Conservation (phyloP, 2,329 filamentous ascomycete genomes). For the Calonectria fujianensis region DNA sequence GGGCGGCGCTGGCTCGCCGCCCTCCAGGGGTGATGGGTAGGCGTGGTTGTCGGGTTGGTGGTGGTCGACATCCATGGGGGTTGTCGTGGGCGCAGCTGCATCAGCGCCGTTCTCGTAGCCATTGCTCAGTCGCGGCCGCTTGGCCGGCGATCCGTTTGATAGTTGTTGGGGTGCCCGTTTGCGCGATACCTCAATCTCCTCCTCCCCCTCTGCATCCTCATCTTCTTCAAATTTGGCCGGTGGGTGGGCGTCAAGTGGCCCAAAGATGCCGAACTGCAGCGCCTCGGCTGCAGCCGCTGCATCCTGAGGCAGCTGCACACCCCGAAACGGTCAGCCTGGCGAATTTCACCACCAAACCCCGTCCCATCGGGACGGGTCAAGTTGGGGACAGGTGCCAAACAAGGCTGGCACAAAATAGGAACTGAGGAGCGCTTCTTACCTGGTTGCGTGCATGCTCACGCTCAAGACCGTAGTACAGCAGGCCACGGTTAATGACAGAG, state of each 20-base stretch:
- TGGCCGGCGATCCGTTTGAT: constrained; percentile 74
- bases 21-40: constrained; percentile 79
- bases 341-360: constrained; percentile 44
- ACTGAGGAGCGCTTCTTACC: constrained; percentile 62
- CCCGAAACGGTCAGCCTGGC: constrained; percentile 50
- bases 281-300: constrained; percentile 68
- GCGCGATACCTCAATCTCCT: constrained; percentile 65
- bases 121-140: constrained; percentile 77
- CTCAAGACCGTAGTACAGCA: constrained; percentile 77
- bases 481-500: constrained; percentile 77
- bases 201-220: constrained; percentile 61
- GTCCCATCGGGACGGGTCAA: constrained; percentile 38
- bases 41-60: constrained; percentile 73
- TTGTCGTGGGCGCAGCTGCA: constrained; percentile 64
- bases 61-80: constrained; percentile 77
- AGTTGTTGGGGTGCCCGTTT: constrained; percentile 71
- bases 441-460: constrained; percentile 71
- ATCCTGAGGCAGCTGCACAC: constrained; percentile 70
- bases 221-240: constrained; percentile 64
- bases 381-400: constrained; percentile 38
- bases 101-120: constrained; percentile 75
- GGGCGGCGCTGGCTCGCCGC: constrained; percentile 72
- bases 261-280: constrained; percentile 73
- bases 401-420: constrained; percentile 30
- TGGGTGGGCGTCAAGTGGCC: constrained; percentile 70